Base-by-base conservation (phyloP, 805 yeast genomes). In the Ogataea sp. region DNA sequence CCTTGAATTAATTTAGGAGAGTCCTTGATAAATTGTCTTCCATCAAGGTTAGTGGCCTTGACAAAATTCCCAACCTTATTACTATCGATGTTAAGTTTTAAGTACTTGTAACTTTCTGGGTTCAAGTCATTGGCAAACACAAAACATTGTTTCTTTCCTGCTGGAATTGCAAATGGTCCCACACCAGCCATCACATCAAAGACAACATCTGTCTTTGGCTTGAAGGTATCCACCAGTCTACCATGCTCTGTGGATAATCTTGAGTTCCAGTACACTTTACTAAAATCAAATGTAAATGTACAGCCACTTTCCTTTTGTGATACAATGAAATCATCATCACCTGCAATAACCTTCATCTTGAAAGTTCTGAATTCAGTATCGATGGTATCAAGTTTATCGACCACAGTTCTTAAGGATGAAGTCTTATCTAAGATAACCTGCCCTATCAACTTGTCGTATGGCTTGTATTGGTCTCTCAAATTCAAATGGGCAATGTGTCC, bases 171-270 rank as follows among this genome's bases (percentile, higher is more conserved):
- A 65, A 94, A 93, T 4, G 99, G 99, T 0, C 99, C 99, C 2
- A 93, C 97, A 35, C 99, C 99, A 1, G 96, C 97, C 77, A 94
- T 85, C 0, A 88, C 97, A 64, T 93, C 99, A 51, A 87, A 86
- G 0, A 94, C 83, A 6, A 87, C 83, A 43, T 82, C 83, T 9
- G 83, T 82, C 4, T 74, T 67, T 32, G 72, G 50, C 50, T 84
- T 82, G 42, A 66, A 68, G 29, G 62, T 54, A 1, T 62, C 56
- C 3, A 93, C 81, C 32, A 93, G 62, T 43, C 97, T 68, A 35
- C 79, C 90, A 59, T 93, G 99, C 53, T 93, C 99, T 1, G 96
- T 85, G 48, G 88, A 90, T 37, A 93, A 68, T 49, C 98, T 73
- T 14, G 97, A 86, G 58, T 93, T 93, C 99, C 99, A 93, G 61